These are phyloP conservation scores for Phytopythium sindhum DNA, from an alignment of 352 stramenopile genomes.

Conservation along the genomic window DNA sequence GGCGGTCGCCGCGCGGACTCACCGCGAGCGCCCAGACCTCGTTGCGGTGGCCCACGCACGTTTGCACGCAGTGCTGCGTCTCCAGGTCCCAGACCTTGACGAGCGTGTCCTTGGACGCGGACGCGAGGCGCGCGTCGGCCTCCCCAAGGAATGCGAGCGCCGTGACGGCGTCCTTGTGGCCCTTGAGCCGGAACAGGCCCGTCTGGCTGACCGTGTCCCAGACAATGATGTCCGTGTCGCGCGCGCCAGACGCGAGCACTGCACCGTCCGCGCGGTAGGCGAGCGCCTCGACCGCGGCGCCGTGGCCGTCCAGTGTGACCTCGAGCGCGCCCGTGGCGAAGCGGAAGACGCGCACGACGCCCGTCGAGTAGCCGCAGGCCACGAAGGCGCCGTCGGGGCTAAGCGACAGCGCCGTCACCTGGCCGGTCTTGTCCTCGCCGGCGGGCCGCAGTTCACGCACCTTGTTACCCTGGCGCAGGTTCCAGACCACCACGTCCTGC, in stretches of 20 bases:
- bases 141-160: constrained; percentile 73
- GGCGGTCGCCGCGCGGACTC: constrained; percentile 48
- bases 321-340: constrained; percentile 69
- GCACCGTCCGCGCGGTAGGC: constrained; percentile 75
- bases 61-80: constrained; percentile 93
- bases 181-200: constrained; percentile 87
- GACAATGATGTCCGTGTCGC: constrained; percentile 92
- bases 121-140: constrained; percentile 51
- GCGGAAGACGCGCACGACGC: constrained; percentile 75
- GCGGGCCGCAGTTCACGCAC: constrained; percentile 59
- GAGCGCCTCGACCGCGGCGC: constrained; percentile 69
- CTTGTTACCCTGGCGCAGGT: constrained; percentile 85
- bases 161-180: constrained; percentile 93
- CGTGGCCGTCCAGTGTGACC: constrained; percentile 90
- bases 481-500: constrained; percentile 91
- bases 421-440: constrained; percentile 26
- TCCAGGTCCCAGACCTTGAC: constrained; percentile 95
- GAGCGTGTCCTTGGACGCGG: constrained; percentile 91
- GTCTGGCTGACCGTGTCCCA: constrained; percentile 92
- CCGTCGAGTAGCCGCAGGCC: constrained; percentile 83
- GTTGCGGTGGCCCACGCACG: constrained; percentile 89
- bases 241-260: constrained; percentile 79
- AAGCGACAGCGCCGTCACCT: constrained; percentile 77
- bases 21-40: constrained; percentile 92
- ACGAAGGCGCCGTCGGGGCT: constrained; percentile 78